Percentiles rank a stretch among this genome's conserved stretches.
Conservation (phyloP, 306 rosid species). For the Quercus suber region DNA sequence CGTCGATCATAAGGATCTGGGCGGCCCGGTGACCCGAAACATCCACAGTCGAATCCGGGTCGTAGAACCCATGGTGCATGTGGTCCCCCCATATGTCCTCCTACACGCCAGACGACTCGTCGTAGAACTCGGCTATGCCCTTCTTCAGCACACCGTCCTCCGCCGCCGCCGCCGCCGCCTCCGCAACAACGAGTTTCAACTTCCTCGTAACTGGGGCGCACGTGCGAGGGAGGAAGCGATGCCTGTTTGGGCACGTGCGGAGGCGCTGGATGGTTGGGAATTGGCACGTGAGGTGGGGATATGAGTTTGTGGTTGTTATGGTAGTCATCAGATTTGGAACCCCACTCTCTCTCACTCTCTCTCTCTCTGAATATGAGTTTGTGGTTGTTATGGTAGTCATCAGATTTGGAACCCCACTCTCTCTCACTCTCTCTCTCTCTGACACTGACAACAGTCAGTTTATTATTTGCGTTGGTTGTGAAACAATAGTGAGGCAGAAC, state of each 20-base stretch:
- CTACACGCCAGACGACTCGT: slow-evolving; percentile 78
- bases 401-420: too few relatives aligned
- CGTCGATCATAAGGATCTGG: slow-evolving; percentile 83
- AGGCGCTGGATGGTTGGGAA: background rate
- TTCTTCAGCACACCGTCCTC: slow-evolving; percentile 30
- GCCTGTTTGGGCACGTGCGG: background rate
- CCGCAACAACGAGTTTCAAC: background rate
- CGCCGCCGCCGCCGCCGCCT: slow-evolving; percentile 2
- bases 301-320: too few relatives aligned
- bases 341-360: too few relatives aligned
- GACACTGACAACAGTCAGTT: too few relatives aligned
- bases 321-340: too few relatives aligned
- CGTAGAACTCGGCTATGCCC: slow-evolving; percentile 88
- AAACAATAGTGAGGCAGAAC: too few relatives aligned
- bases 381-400: too few relatives aligned
- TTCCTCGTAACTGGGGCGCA: background rate
- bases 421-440: too few relatives aligned
- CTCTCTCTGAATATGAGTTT: too few relatives aligned
- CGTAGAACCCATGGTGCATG: slow-evolving; percentile 91
- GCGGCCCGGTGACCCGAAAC: slow-evolving; percentile 74
- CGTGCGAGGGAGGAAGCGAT: background rate
- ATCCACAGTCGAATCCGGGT: slow-evolving; percentile 42
- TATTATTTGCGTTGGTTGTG: too few relatives aligned
- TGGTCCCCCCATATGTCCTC: slow-evolving; percentile 93
- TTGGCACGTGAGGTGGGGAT: background rate